These are phyloP conservation scores for Gymnopus androsaceus DNA, from an alignment of 1,284 basidiomycete genomes.

Conservation along the genomic window DNA sequence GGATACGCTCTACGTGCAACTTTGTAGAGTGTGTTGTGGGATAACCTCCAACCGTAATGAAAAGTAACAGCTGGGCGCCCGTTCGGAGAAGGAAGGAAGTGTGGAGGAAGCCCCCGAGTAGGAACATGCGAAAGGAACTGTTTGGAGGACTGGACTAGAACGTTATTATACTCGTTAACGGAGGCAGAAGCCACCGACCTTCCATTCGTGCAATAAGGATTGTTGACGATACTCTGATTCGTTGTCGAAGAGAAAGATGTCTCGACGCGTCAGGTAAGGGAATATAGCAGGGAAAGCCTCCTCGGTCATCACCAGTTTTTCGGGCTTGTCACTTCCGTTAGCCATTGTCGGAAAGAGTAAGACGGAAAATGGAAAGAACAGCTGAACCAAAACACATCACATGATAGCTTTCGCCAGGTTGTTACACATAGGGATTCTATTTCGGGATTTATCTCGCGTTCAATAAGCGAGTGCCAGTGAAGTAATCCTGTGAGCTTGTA, in stretches of 20 bases:
- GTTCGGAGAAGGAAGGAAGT: neutral
- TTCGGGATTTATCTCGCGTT: no score
- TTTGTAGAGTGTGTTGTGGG: neutral
- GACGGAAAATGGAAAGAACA: no score
- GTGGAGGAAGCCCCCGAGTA: neutral
- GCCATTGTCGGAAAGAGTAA: no score
- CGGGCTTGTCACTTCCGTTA: neutral
- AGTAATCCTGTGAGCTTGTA: no score
- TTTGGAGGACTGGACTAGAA: neutral
- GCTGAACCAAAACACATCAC: no score
- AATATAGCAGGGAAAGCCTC: neutral
- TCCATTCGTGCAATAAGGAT: neutral
- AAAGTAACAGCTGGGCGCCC: neutral
- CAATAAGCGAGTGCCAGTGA: no score
- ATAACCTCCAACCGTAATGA: neutral
- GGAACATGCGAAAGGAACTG: neutral
- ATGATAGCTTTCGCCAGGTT: no score
- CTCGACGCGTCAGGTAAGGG: neutral
- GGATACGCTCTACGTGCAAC: neutral
- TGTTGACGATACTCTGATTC: neutral
- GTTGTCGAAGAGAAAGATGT: neutral
- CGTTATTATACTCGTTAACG: neutral
- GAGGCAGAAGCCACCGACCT: neutral
- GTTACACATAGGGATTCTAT: no score
- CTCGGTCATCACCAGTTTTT: neutral